Conservation (phyloP, 352 stramenopile genomes). For the Aphanomyces cochlioides region DNA sequence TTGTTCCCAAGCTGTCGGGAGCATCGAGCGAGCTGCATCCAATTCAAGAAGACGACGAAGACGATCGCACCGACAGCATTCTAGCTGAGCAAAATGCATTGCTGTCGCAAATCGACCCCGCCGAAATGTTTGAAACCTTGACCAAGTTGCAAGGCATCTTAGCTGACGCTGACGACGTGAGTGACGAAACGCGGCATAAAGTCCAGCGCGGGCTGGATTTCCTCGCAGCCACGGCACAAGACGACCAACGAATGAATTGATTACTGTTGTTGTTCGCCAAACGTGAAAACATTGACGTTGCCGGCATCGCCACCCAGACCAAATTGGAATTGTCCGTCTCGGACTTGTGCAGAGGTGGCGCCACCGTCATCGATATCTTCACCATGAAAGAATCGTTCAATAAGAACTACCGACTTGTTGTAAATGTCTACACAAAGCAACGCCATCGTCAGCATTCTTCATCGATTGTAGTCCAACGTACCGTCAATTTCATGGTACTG, state of each 20-base stretch:
- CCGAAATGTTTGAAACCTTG: slow-evolving; percentile 9
- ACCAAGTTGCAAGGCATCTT: background rate
- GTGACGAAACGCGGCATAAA: background rate
- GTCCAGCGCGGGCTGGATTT: background rate
- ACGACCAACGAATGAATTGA: background rate
- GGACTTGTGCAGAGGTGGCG: slow-evolving; percentile 32
- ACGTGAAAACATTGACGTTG: slow-evolving; percentile 78
- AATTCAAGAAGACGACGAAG: slow-evolving; percentile 1
- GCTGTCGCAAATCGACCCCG: background rate
- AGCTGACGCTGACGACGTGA: background rate
- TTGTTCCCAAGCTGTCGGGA: no score
- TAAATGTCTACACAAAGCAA: slow-evolving; percentile 76
- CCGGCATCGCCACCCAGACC: slow-evolving; percentile 48
- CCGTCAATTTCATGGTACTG: slow-evolving; percentile 93
- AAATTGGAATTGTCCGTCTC: slow-evolving; percentile 64
- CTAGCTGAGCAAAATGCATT: background rate
- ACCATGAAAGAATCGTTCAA: slow-evolving; percentile 97
- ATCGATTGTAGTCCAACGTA: slow-evolving; percentile 46
- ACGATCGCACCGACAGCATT: background rate
- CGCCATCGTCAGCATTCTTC: slow-evolving; percentile 76
- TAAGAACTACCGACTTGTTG: slow-evolving; percentile 94
- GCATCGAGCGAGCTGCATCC: background rate
- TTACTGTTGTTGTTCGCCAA: slow-evolving; percentile 39
- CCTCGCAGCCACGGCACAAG: background rate
- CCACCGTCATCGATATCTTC: slow-evolving; percentile 97